phyloP scores from a whole-genome alignment of 2,329 filamentous ascomycete genomes.

The Ramularia endophylla region DNA sequence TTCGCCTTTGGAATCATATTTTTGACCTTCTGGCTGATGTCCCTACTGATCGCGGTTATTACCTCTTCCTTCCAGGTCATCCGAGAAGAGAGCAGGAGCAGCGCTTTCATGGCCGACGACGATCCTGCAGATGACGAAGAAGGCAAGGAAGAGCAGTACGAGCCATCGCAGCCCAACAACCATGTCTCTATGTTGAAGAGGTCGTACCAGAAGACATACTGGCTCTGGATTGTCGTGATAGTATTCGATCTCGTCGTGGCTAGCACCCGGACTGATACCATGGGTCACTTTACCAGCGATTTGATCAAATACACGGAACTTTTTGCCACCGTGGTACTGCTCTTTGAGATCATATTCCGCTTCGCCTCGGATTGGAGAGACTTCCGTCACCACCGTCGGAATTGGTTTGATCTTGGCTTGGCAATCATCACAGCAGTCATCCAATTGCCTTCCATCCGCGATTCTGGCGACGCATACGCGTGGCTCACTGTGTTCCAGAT shows the following conservation, averaged over 20 bases:
- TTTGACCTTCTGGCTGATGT: conserved; percentile 93
- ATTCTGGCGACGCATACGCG: conserved; percentile 66
- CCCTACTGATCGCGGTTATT: conserved; percentile 91
- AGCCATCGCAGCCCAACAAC: background rate
- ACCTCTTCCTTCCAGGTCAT: conserved; percentile 99
- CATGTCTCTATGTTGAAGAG: conserved; percentile 53
- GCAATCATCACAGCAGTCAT: conserved; percentile 80
- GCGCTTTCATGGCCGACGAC: conserved; percentile 79
- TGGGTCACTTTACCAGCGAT: conserved; percentile 54
- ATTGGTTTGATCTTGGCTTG: conserved; percentile 73
- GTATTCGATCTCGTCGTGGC: conserved; percentile 73
- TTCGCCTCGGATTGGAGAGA: conserved; percentile 72
- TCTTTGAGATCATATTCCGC: conserved; percentile 76
- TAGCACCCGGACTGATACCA: conserved; percentile 67
- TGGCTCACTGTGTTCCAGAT: conserved; percentile 95
- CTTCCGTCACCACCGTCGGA: conserved; percentile 69
- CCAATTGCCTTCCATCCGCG: conserved; percentile 71
- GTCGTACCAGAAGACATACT: conserved; percentile 66
- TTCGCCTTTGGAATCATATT: conserved; percentile 72
- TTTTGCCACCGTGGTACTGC: conserved; percentile 68
- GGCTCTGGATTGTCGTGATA: conserved; percentile 77
- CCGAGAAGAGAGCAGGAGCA: conserved; percentile 88
- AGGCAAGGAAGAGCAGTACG: background rate
- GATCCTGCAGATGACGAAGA: conserved; percentile 32
- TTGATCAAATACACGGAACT: conserved; percentile 71